These are phyloP conservation scores for Vitis hybrid DNA, from an alignment of 177 flowering plant species.

Conservation along the genomic window DNA sequence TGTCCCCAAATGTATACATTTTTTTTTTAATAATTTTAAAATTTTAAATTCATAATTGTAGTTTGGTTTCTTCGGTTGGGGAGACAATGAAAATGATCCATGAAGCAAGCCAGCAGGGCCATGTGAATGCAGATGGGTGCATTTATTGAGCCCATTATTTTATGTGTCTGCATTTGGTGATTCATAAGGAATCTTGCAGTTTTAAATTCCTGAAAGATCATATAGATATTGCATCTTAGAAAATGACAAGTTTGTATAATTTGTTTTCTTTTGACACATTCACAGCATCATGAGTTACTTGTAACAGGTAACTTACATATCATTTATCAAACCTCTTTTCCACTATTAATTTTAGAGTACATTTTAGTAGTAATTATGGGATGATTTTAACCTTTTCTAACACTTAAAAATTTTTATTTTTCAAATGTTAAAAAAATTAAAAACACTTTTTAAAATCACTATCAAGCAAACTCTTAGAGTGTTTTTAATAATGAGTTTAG, in stretches of 20 bases:
- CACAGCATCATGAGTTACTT: background rate
- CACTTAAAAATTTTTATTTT: too few species aligned
- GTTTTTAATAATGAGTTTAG: fast-evolving
- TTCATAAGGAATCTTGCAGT: background rate
- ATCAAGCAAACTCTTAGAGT: fast-evolving
- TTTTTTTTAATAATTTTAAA: background rate
- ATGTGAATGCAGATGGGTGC: constrained; percentile 26
- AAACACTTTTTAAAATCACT: fast-evolving
- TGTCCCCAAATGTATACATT: constrained; percentile 2
- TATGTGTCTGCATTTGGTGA: constrained; percentile 3
- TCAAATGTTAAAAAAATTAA: too few species aligned
- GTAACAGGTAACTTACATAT: too few species aligned
- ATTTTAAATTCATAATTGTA: background rate
- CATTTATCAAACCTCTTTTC: too few species aligned
- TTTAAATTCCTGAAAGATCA: background rate
- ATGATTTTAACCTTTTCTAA: too few species aligned
- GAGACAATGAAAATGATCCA: constrained; percentile 17
- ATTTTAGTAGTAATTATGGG: too few species aligned
- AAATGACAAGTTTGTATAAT: background rate
- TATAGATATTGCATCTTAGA: background rate
- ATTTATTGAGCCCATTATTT: constrained; percentile 11
- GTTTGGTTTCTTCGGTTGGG: constrained; percentile 6
- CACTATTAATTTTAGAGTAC: too few species aligned
- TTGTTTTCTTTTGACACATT: background rate
- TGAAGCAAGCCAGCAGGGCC: constrained; percentile 21